phyloP scores from a whole-genome alignment of 148 eudicot genomes.

The Chenopodium album region DNA sequence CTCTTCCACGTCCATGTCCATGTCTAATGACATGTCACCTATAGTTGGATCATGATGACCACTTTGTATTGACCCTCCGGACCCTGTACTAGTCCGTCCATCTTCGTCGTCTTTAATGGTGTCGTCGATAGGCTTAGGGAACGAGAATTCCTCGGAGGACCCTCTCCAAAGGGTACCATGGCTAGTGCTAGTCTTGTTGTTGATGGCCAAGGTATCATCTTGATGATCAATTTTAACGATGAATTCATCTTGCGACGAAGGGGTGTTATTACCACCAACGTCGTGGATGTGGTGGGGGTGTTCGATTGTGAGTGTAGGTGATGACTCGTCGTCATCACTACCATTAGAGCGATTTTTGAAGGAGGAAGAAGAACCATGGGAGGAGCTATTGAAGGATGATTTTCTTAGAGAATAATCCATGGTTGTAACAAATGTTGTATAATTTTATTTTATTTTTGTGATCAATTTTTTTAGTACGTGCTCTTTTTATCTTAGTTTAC shows the following conservation, averaged over 20 bases:
- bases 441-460: background rate
- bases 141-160: conserved; percentile 30
- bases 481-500: background rate
- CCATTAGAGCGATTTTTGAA: conserved; percentile 8
- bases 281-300: conserved; percentile 8
- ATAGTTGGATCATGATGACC: conserved; percentile 19
- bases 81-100: background rate
- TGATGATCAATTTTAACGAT: conserved; percentile 46
- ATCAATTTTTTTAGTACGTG: background rate
- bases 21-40: conserved; percentile 36
- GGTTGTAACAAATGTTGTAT: background rate
- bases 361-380: conserved; percentile 18
- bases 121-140: conserved; percentile 21
- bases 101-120: background rate
- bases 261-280: background rate
- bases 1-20: conserved; percentile 50
- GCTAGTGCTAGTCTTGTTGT: background rate
- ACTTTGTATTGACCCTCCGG: background rate
- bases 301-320: conserved; percentile 12
- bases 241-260: conserved; percentile 29
- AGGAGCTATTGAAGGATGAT: conserved; percentile 19
- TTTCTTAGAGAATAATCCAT: conserved; percentile 32
- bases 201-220: background rate
- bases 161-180: background rate
- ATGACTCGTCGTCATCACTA: background rate